Evolutionary conservation across 495 filamentous ascomycete genomes (phyloP).

Genomic region (Hapsidospora chrysogenum): DNA sequence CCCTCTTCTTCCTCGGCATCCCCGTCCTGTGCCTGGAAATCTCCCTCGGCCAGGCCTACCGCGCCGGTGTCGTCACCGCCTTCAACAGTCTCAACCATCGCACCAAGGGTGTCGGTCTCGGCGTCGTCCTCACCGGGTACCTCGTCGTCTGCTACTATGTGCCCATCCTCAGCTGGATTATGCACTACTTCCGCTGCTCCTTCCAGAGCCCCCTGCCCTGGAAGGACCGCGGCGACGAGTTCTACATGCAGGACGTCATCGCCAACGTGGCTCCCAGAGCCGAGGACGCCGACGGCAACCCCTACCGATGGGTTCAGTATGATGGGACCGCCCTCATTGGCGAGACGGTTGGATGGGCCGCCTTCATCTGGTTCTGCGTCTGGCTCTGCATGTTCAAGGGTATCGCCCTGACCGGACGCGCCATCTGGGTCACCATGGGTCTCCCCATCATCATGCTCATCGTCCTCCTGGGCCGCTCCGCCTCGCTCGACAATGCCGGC

Average conservation of each 20-base stretch:
- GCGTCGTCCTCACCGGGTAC: constrained; percentile 16
- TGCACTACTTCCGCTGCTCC: constrained; percentile 24
- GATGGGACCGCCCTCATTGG: constrained; percentile 11
- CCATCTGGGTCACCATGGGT: constrained; percentile 27
- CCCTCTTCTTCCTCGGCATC: constrained; percentile 23
- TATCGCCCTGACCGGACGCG: constrained; percentile 20
- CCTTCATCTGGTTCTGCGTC: constrained; percentile 20
- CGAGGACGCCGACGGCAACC: neutral
- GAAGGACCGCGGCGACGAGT: constrained; percentile 16
- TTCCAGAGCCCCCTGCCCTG: constrained; percentile 23
- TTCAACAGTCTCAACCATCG: constrained; percentile 20
- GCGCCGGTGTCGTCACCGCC: constrained; percentile 19
- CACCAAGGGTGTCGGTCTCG: constrained; percentile 19
- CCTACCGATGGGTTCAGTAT: constrained; percentile 11
- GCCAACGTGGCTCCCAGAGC: constrained; percentile 11
- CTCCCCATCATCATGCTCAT: constrained; percentile 31
- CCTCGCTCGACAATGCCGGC: constrained; percentile 63
- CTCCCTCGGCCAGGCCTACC: constrained; percentile 22
- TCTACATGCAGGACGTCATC: constrained; percentile 15
- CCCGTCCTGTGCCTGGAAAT: constrained; percentile 28
- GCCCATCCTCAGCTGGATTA: constrained; percentile 22
- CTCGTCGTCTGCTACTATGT: constrained; percentile 21
- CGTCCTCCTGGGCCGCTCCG: constrained; percentile 57
- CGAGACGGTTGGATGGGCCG: constrained; percentile 22
- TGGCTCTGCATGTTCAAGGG: constrained; percentile 23